These are phyloP conservation scores for Lumnitzera racemosa DNA, from an alignment of 345 rosid genomes.

Conservation along the genomic window DNA sequence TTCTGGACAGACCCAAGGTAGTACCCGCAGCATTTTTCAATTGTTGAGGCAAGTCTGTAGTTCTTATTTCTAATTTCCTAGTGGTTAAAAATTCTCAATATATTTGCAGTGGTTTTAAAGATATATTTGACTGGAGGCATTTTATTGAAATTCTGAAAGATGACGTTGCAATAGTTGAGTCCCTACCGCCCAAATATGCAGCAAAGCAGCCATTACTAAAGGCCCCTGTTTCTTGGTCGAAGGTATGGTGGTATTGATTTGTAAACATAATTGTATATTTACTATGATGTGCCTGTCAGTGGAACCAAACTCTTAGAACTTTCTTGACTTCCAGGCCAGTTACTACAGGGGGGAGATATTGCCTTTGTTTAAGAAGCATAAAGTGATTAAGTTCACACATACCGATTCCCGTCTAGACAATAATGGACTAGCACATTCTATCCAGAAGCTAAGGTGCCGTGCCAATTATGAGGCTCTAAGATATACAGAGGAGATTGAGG, in stretches of 20 bases:
- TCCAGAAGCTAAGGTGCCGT: slow-evolving; percentile 86
- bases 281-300: slow-evolving; percentile 1
- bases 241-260: slow-evolving; percentile 31
- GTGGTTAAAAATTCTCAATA: not conserved
- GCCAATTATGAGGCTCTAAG: slow-evolving; percentile 82
- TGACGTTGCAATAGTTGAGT: slow-evolving; percentile 75
- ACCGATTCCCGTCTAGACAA: slow-evolving; percentile 89
- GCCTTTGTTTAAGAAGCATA: slow-evolving; percentile 54
- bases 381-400: slow-evolving; percentile 84
- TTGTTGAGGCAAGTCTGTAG: not conserved
- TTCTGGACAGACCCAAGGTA: slow-evolving; percentile 99
- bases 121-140: slow-evolving; percentile 94
- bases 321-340: slow-evolving; percentile 58
- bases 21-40: not conserved
- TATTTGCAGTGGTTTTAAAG: slow-evolving; percentile 75
- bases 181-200: slow-evolving; percentile 50
- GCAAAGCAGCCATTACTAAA: slow-evolving; percentile 52
- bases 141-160: slow-evolving; percentile 65
- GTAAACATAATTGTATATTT: not conserved
- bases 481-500: slow-evolving; percentile 60
- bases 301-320: slow-evolving; percentile 10
- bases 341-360: slow-evolving; percentile 80
- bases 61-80: no score
- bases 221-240: slow-evolving; percentile 99
- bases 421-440: slow-evolving; percentile 67